Conservation (phyloP, 2,329 filamentous ascomycete species). For the Paecilomyces sp. region DNA sequence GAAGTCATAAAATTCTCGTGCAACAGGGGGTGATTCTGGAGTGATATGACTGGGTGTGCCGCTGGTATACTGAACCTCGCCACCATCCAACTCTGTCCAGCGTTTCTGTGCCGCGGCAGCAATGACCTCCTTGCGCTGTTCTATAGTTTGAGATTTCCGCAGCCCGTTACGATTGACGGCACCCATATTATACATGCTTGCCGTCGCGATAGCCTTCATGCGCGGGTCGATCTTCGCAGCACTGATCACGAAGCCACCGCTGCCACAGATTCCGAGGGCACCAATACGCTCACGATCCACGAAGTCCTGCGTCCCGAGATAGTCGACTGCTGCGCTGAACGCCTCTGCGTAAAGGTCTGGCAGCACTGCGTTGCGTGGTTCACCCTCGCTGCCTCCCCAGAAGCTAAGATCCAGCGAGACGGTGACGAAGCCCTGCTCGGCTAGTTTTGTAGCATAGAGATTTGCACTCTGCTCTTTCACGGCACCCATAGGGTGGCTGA, state of each 20-base stretch:
- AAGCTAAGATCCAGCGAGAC: conserved; percentile 16
- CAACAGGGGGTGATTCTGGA: conserved; percentile 9
- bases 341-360: conserved; percentile 17
- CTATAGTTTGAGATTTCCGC: no score
- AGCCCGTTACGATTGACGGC: no score
- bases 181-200: no score
- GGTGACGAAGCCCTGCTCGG: conserved; percentile 16
- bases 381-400: conserved; percentile 16
- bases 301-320: conserved; percentile 12
- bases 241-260: conserved; percentile 20
- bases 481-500: no score
- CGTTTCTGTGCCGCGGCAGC: no score
- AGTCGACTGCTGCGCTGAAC: conserved; percentile 19
- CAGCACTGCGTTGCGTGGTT: conserved; percentile 15
- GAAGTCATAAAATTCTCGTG: conserved; percentile 24
- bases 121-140: no score
- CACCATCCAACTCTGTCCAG: no score
- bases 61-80: no score
- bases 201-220: no score
- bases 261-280: conserved; percentile 20
- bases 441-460: conserved; percentile 9
- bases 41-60: conserved; percentile 11
- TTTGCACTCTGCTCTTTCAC: no score
- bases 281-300: conserved; percentile 20
- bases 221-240: conserved; percentile 24